Conservation (phyloP, 2,329 filamentous ascomycete species). For the Didymella exigua region DNA sequence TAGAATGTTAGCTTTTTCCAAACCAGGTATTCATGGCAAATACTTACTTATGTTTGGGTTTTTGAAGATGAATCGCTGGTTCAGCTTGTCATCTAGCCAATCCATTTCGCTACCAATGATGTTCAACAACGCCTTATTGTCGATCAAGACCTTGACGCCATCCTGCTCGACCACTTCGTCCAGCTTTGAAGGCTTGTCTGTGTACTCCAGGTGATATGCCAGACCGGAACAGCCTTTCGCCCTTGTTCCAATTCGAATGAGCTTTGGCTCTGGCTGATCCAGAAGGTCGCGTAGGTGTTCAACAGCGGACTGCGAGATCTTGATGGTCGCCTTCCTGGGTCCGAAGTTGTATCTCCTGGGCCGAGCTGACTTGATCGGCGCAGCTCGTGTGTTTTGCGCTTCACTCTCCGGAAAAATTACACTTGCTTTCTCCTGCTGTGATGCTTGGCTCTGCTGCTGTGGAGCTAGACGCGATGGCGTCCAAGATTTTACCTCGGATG, state of each 20-base stretch:
- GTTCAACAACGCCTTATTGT: conserved; percentile 96
- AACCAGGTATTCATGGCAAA: not conserved
- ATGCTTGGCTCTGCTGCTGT: conserved; percentile 25
- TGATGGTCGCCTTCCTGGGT: conserved; percentile 89
- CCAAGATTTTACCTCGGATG: conserved; percentile 56
- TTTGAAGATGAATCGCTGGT: conserved; percentile 87
- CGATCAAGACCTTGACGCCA: conserved; percentile 92
- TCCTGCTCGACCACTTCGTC: conserved; percentile 96
- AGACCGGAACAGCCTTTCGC: conserved; percentile 94
- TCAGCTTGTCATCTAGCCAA: conserved; percentile 95
- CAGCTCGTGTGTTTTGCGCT: conserved; percentile 67
- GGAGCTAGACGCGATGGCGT: conserved; percentile 50
- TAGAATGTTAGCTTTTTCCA: conserved; percentile 29
- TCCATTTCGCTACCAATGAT: conserved; percentile 99
- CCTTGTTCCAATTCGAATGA: conserved; percentile 92
- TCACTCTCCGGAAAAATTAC: conserved; percentile 65
- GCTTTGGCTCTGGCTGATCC: conserved; percentile 84
- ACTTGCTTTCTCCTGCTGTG: conserved; percentile 42
- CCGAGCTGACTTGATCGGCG: conserved; percentile 52
- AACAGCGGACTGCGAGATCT: conserved; percentile 78
- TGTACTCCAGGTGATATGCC: conserved; percentile 92
- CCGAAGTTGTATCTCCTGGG: conserved; percentile 71
- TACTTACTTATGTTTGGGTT: conserved; percentile 98
- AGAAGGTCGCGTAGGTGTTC: conserved; percentile 77
- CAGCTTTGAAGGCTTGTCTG: conserved; percentile 85